Conservation (phyloP, 345 rosid species). For the Stellera chamaejasme region DNA sequence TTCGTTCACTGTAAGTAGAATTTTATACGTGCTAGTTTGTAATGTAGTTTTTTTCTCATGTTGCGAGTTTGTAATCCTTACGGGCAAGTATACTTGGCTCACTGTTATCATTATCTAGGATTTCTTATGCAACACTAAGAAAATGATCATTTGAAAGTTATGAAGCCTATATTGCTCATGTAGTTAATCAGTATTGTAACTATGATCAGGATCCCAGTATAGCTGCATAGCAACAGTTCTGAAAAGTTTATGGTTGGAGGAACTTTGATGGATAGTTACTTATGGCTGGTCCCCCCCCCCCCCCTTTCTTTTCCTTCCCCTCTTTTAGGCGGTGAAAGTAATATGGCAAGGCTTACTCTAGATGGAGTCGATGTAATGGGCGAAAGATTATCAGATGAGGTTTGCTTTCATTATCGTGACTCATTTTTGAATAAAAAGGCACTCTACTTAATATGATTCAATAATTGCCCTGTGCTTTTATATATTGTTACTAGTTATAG, state of each 20-base stretch:
- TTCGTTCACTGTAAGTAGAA: slow-evolving; percentile 72
- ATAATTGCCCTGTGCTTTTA: background rate
- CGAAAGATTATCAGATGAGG: slow-evolving; percentile 77
- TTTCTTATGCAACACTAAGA: too few relatives aligned
- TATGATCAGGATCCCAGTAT: too few relatives aligned
- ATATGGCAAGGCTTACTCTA: slow-evolving; percentile 40
- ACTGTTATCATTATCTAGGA: too few relatives aligned
- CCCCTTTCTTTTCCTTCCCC: background rate
- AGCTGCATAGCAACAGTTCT: too few relatives aligned
- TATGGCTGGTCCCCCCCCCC: too few relatives aligned
- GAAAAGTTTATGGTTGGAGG: background rate
- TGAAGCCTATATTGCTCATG: background rate
- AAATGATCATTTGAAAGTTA: too few relatives aligned
- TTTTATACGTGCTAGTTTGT: too few relatives aligned
- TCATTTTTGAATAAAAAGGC: too few relatives aligned
- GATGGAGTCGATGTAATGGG: slow-evolving; percentile 98
- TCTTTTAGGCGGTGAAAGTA: slow-evolving; percentile 70
- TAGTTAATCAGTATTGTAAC: too few relatives aligned
- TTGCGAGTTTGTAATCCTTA: too few relatives aligned
- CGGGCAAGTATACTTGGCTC: too few relatives aligned
- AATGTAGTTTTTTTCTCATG: too few relatives aligned
- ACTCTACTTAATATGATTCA: background rate
- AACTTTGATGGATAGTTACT: background rate
- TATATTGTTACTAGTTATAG: background rate
- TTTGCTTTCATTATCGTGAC: slow-evolving; percentile 6